Conservation (phyloP, 2,329 filamentous ascomycete species). For the Alternaria solani region DNA sequence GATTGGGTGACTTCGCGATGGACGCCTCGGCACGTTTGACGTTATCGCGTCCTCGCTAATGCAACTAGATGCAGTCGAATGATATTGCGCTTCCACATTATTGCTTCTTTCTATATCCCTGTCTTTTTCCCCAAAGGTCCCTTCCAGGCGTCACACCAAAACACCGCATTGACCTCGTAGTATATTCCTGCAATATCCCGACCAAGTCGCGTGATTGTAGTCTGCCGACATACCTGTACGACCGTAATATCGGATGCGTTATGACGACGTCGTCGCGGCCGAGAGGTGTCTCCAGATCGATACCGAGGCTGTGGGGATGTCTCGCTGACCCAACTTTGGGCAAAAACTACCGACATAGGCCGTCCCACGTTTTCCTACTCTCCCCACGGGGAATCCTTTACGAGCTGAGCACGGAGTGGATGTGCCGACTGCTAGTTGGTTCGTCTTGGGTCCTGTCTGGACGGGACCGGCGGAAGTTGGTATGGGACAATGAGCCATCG, state of each 20-base stretch:
- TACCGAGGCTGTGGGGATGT: slow-evolving; percentile 9
- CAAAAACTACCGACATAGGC: slow-evolving; percentile 20
- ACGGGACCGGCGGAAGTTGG: slow-evolving; percentile 15
- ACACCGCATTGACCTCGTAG: slow-evolving; percentile 15
- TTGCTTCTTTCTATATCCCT: slow-evolving; percentile 21
- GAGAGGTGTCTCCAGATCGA: slow-evolving; percentile 10
- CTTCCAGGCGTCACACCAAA: slow-evolving; percentile 10
- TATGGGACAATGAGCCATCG: slow-evolving; percentile 13
- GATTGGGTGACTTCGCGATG: slow-evolving; percentile 27
- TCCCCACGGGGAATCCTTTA: slow-evolving; percentile 18
- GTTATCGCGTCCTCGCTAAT: slow-evolving; percentile 24
- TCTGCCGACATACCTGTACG: slow-evolving; percentile 15
- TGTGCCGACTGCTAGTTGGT: slow-evolving; percentile 6
- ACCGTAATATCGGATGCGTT: slow-evolving; percentile 13
- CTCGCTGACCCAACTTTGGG: slow-evolving; percentile 14
- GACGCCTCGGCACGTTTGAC: slow-evolving; percentile 15
- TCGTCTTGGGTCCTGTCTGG: slow-evolving; percentile 11
- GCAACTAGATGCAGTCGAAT: slow-evolving; percentile 16
- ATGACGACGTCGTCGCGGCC: slow-evolving; percentile 11
- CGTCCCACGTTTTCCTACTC: slow-evolving; percentile 4
- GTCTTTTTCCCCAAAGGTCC: slow-evolving; percentile 12
- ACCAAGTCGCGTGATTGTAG: slow-evolving; percentile 16
- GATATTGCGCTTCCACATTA: slow-evolving; percentile 11
- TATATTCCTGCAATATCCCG: slow-evolving; percentile 21
- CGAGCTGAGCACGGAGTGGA: slow-evolving; percentile 15